Base-by-base conservation (phyloP, 805 yeast genomes). In the Yamadazyma laniorum region DNA sequence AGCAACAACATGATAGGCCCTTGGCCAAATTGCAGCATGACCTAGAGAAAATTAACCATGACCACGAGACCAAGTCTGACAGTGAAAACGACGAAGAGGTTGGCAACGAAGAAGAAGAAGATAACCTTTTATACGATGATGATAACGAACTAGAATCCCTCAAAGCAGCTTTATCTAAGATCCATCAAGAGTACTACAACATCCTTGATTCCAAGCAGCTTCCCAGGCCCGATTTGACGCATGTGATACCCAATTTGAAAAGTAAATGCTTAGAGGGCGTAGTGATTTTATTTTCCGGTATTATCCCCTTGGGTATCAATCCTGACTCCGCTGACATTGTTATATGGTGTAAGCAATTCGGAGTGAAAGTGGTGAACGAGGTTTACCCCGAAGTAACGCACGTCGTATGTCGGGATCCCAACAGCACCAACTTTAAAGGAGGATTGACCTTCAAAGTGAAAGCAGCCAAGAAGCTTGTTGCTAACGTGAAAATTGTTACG, bases 281-380 rank as follows among this genome's bases (percentile, higher is more conserved):
- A 32, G 77, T 78, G 3, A 76, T 93, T 39, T 72, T 91, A 14
- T 83, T 93, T 49, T 84, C 95, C 3, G 97, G 98, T 0, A 72
- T 91, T n/a, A 73, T 93, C 16, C 97, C 97, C 1, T 56, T 87
- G n/a, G 93, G 93, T 1, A 71, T 81, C 9, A 74, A 79, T 38
- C 63, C 85, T 13, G 81, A 83, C 36, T 64, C 72, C 23, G 93
- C 95, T 3, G 96, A 88, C 55, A 85, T 93, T 30, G 96, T 90
- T 1, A 78, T 82, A 16, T 91, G 98, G 97, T 85, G 91, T 9
- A 75, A 77, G 34, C 86, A 90, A 38, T 91, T 91, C 70, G 99
- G 99, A 1, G 97, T 96, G 0, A 70, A 70, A 2, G 89, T 91
- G 6, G 83, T 83, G 1, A 69, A 80, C 3, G 89, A 86, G 40